Evolutionary conservation across 805 yeast species (phyloP).

Genomic region (Sugiyamaella lignohabitans): DNA sequence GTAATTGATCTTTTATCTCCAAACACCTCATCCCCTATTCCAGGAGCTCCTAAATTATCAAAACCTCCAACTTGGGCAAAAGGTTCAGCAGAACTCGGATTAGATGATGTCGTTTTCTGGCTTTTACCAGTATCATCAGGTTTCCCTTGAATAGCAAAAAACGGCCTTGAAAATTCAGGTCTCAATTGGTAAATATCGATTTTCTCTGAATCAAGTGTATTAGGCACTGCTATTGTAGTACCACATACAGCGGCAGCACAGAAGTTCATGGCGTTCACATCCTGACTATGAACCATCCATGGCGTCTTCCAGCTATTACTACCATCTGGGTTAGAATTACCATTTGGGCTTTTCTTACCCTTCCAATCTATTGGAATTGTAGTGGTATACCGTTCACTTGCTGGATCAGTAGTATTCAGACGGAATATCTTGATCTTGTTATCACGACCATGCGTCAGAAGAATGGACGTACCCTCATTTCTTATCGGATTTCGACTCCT

Average conservation of each 20-base stretch:
- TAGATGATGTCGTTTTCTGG: background rate
- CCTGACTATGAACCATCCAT: constrained; percentile 42
- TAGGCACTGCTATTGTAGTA: constrained; percentile 49
- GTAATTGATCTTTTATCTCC: background rate
- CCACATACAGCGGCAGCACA: constrained; percentile 48
- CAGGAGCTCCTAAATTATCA: background rate
- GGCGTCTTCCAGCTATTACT: constrained; percentile 27
- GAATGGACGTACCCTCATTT: too few relatives aligned
- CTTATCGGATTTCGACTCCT: too few relatives aligned
- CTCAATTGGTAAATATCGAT: constrained; percentile 44
- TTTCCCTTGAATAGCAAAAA: constrained; percentile 12
- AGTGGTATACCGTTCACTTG: constrained; percentile 35
- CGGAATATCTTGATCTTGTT: constrained; percentile 36
- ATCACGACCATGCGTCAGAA: constrained; percentile 66
- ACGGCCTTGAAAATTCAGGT: constrained; percentile 8
- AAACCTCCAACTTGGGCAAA: background rate
- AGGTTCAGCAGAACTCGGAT: background rate
- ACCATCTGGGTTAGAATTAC: constrained; percentile 13
- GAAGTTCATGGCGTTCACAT: constrained; percentile 69
- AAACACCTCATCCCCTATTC: background rate
- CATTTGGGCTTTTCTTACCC: too few relatives aligned
- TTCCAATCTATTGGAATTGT: constrained; percentile 17
- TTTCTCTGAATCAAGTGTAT: constrained; percentile 54
- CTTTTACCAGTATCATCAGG: background rate
- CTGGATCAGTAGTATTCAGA: constrained; percentile 13